Evolutionary conservation across 345 rosid species (phyloP).

Genomic region (Abelmoschus esculentus): DNA sequence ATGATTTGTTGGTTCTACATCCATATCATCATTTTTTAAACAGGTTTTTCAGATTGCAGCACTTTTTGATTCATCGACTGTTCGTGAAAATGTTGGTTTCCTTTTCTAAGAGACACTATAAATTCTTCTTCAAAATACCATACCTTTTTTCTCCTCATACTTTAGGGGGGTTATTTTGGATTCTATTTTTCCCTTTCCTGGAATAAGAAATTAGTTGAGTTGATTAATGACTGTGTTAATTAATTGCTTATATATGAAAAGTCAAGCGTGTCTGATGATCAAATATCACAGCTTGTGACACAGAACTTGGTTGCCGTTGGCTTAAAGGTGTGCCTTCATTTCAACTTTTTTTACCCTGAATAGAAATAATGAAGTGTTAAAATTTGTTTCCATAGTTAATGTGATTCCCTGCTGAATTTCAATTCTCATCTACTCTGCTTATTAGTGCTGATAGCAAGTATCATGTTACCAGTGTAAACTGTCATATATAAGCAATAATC

Average conservation of each 20-base stretch:
- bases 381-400: neutral
- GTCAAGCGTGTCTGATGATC: constrained; percentile 64
- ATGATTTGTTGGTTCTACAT: neutral
- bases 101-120: constrained; percentile 62
- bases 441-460: too few relatives aligned
- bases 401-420: too few relatives aligned
- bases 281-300: constrained; percentile 76
- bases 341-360: neutral
- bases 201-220: constrained; percentile 10
- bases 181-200: neutral
- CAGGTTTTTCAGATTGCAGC: constrained; percentile 98
- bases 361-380: neutral
- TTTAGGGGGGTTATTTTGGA: constrained; percentile 7
- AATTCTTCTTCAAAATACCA: constrained; percentile 5
- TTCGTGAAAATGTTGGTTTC: constrained; percentile 96
- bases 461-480: too few relatives aligned
- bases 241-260: constrained; percentile 52
- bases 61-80: constrained; percentile 90
- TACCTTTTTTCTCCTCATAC: neutral
- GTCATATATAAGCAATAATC: too few relatives aligned
- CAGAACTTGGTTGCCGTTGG: constrained; percentile 92
- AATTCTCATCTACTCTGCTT: too few relatives aligned
- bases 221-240: constrained; percentile 7
- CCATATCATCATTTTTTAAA: constrained; percentile 1
- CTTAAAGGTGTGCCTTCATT: constrained; percentile 50